Evolutionary conservation across 2,329 filamentous ascomycete species (phyloP), one percentile per base, ranked within the genome.

Genomic region (Xylogone sp.): DNA sequence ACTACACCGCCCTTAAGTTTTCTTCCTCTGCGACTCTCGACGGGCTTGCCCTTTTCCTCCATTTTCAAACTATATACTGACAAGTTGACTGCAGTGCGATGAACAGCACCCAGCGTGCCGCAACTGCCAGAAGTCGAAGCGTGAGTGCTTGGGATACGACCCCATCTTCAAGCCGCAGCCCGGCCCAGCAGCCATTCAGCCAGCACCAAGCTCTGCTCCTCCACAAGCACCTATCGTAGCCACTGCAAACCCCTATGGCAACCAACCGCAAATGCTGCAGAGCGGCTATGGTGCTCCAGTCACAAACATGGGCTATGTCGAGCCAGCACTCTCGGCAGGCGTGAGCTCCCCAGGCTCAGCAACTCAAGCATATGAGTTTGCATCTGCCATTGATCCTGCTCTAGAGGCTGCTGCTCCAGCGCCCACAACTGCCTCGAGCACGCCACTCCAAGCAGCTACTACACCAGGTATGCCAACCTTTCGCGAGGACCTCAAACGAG

Each of bases 91-190:
- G 4, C 69, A 97, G 94, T 99, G 94, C 74, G 94, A 97, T 81
- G 94, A 99, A 77, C 85, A 84, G 55, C 91, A 96, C 70, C 94
- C 94, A 20, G 85, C 87, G 54, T 99, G 94, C 77, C 86, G 90
- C 73, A 90, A 94, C 67, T 94, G 89, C 73, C 86, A 87, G 66
- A 94, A 94, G 70, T 91, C 87, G 60, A 94, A 93, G 72, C 88
- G 89, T 65, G 88, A 93, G 63, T 94, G 89, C 65, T 68, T 91
- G 46, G 89, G 89, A 50, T 94, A 94, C 80, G 89, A 94, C 65
- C 88, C 89, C 34, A 89, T 93, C 64, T 94, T 93, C 74, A 89
- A 90, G 71, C 81, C 81, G 59, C 81, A 86, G 49, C 63, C 65
- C 44, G 82, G 84, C 49, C 87, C 87, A 24, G 79, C 87, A 45